Evolutionary conservation across 768 basidiomycete species (phyloP), one percentile per base, ranked within the genome.

Genomic region (Amyloporia xantha): DNA sequence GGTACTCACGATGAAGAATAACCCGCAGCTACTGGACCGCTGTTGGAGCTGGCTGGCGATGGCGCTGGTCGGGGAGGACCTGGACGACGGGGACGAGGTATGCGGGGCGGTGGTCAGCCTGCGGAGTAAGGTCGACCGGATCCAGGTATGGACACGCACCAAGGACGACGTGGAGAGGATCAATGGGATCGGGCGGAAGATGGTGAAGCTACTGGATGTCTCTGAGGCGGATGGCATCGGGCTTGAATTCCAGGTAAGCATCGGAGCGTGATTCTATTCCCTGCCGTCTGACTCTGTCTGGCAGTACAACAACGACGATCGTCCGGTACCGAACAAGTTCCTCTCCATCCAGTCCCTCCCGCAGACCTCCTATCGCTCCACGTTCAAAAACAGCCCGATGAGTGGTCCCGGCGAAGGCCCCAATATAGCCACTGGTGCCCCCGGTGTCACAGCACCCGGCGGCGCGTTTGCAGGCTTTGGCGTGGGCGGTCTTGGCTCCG

Each of bases 1-100:
- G 93, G 91, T 93, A 17, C 66, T 97, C 49, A 91, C 91, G 59
- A 91, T 95, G 84, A 86, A 86, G 72, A 84, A 85, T 58, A 87
- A 84, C 55, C 81, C 89, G 2, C 66, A 68, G 41, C 64, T 92
- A 57, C 70, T 95, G 43, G 92, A 96, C 71, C 75, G 86, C 30
- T 90, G 85, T 65, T 96, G 93, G 92, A 76, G 75, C 41, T 92
- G 90, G 81, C 72, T 95, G 17, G 82, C 87, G 26, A 91, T 95
- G 86, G 90, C 88, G 3, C 76, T 96, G 11, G 86, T 96, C 9
- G 93, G 91, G 5, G 84, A 91, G 67, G 68, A 74, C 48, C 66
- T 78, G 40, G 75, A 79, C 59, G 82, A 87, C 61, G 73, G 87
- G 46, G 92, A 81, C 62, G 75, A 79, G 54, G 86, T 93, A 48